A percentile compares a stretch with the other conserved stretches of the same genome.
Evolutionary conservation across 805 yeast species (phyloP).

Genomic region (Cyberlindnera japonica): DNA sequence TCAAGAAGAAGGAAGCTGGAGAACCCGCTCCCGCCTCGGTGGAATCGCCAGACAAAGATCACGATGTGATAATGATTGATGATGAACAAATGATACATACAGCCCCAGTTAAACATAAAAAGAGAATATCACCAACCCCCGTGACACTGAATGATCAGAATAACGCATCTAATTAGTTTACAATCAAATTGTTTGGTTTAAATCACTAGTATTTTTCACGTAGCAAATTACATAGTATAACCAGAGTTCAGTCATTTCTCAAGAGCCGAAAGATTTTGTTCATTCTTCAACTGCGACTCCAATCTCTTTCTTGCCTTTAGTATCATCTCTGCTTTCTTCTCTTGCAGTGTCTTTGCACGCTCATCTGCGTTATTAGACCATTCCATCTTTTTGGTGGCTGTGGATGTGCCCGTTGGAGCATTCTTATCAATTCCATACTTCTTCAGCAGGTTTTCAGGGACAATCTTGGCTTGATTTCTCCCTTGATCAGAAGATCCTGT

Average conservation of each 20-base stretch:
- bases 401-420: conserved; percentile 1
- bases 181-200: not conserved
- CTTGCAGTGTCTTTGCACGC: conserved; percentile 41
- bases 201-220: not conserved
- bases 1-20: conserved; percentile 8
- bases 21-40: conserved; percentile 1
- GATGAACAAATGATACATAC: conserved; percentile 3
- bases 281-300: conserved; percentile 31
- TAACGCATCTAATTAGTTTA: not conserved
- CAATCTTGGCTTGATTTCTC: conserved; percentile 25
- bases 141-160: conserved; percentile 1
- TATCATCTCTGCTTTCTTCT: conserved; percentile 55
- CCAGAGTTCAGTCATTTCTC: not conserved
- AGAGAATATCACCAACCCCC: conserved; percentile 21
- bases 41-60: not conserved
- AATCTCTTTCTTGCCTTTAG: conserved; percentile 59
- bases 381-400: conserved; percentile 22
- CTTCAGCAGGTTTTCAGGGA: conserved; percentile 34
- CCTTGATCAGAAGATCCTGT: conserved; percentile 16
- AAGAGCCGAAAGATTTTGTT: conserved; percentile 23
- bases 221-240: too few species aligned
- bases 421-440: conserved; percentile 39
- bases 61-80: conserved; percentile 4
- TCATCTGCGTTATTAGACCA: conserved; percentile 43
- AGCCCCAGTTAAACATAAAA: conserved; percentile 29